Evolutionary conservation across 1,284 basidiomycete genomes (phyloP).

Genomic region (Trichosporon sp.): DNA sequence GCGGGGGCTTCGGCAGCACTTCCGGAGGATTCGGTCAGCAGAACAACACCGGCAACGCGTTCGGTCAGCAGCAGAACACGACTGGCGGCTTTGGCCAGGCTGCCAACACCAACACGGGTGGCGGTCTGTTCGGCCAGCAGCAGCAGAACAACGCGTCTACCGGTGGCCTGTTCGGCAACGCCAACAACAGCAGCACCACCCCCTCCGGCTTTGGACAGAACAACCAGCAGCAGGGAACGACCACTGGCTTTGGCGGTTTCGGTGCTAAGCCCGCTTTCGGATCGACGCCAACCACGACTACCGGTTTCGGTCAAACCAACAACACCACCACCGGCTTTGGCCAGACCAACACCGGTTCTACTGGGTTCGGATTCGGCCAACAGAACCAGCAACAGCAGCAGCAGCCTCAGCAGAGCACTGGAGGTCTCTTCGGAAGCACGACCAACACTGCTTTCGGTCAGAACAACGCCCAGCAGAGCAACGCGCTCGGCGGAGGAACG

Average conservation of each 20-base stretch:
- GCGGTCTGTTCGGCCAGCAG: slow-evolving; percentile 41
- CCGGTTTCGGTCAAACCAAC: slow-evolving; percentile 29
- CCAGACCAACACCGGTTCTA: slow-evolving; percentile 42
- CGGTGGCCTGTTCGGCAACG: slow-evolving; percentile 41
- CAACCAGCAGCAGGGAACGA: slow-evolving; percentile 46
- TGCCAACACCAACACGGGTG: slow-evolving; percentile 32
- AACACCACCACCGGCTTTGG: slow-evolving; percentile 51
- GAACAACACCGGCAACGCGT: slow-evolving; percentile 46
- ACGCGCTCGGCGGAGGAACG: slow-evolving; percentile 28
- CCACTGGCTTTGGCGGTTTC: slow-evolving; percentile 46
- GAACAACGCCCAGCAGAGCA: slow-evolving; percentile 47
- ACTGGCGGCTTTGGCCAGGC: slow-evolving; percentile 53
- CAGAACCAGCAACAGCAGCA: slow-evolving; percentile 56
- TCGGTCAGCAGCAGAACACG: slow-evolving; percentile 44
- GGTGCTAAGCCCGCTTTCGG: slow-evolving; percentile 55
- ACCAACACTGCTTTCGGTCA: slow-evolving; percentile 40
- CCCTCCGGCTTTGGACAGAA: slow-evolving; percentile 43
- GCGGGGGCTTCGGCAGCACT: slow-evolving; percentile 34
- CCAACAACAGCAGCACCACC: slow-evolving; percentile 9
- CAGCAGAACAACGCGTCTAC: slow-evolving; percentile 48
- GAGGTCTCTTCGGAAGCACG: slow-evolving; percentile 40
- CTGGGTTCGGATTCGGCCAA: slow-evolving; percentile 29
- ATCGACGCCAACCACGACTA: slow-evolving; percentile 25
- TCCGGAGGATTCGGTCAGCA: slow-evolving; percentile 49
- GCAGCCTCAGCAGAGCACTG: slow-evolving; percentile 32